Evolutionary conservation across 768 basidiomycete species (phyloP).

Genomic region (Pleurotus eryngii): DNA sequence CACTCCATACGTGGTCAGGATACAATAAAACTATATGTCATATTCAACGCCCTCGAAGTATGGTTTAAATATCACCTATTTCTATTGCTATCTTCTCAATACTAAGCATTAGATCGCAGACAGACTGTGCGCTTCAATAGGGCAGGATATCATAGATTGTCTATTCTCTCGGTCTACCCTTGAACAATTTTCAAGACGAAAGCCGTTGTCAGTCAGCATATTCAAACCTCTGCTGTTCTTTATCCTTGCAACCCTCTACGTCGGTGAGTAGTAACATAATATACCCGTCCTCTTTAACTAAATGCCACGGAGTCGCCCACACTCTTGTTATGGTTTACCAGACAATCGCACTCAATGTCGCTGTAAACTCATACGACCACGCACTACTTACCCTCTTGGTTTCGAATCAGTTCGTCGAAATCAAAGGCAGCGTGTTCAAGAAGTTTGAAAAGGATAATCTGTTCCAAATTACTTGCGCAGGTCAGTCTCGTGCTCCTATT

Average conservation of each 20-base stretch:
- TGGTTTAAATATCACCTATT: slow-evolving; percentile 18
- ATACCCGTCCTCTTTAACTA: neutral
- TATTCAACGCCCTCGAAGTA: slow-evolving; percentile 98
- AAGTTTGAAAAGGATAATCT: slow-evolving; percentile 99
- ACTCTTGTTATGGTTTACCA: slow-evolving; percentile 96
- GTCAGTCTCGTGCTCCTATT: slow-evolving; percentile 34
- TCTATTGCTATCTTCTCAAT: neutral
- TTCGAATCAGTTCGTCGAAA: slow-evolving; percentile 98
- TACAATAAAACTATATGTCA: slow-evolving; percentile 97
- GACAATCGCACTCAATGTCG: slow-evolving; percentile 91
- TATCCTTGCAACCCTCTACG: slow-evolving; percentile 75
- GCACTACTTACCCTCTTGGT: slow-evolving; percentile 90
- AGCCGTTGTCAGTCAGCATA: slow-evolving; percentile 58
- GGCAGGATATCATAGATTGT: slow-evolving; percentile 96
- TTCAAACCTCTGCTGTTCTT: slow-evolving; percentile 86
- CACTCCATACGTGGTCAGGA: slow-evolving; percentile 97
- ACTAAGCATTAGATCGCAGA: slow-evolving; percentile 75
- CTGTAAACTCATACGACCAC: slow-evolving; percentile 97
- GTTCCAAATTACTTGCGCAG: slow-evolving; percentile 98
- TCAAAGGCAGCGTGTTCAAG: slow-evolving; percentile 99
- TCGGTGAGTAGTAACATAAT: slow-evolving; percentile 47
- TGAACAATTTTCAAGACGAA: slow-evolving; percentile 61
- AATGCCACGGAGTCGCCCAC: slow-evolving; percentile 62
- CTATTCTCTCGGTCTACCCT: slow-evolving; percentile 92
- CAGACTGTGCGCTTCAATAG: slow-evolving; percentile 90